Base-by-base conservation (phyloP, 2,329 filamentous ascomycete genomes). In the Pleoardoris graminearum region DNA sequence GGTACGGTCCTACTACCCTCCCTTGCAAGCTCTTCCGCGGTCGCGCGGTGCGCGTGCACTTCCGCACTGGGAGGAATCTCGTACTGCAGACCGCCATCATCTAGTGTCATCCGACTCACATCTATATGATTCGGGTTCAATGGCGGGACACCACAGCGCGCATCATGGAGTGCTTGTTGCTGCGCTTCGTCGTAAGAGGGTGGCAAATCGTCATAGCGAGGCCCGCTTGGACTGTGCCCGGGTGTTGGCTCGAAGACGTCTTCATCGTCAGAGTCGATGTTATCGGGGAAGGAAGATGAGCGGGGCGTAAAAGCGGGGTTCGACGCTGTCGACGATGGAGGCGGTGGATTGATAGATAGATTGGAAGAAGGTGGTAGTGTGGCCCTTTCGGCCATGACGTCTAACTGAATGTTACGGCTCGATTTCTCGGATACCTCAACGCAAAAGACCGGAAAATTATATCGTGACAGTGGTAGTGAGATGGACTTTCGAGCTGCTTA, bases 181-280 rank as follows among this genome's bases (percentile, higher is more conserved):
- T 67, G 65, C 5, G 70, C 71, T 51, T 74, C 66, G 37, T 71
- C 68, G 46, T 74, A 74, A 0, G 69, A 67, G 1, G 71, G 71
- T 17, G 71, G 71, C 3, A 73, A 55, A 45, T 74, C 71, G 43
- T 72, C 67, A 43, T 72, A 72, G 12, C 63, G 66, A 1, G 68
- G 68, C 10, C 70, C 69, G 19, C 57, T 57, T 5, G 67, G 68
- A 42, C 67, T 70, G 21, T 67, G 60, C 3, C 61, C 22, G 17
- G 69, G 69, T 1, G 69, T 72, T 4, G 66, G 66, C 6, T 58
- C 54, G 37, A 58, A 57, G 5, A 48, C 44, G 19, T 65, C 62
- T 17, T 62, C 66, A 0, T 71, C 68, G 30, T 70, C 67, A 8
- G 67, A 71, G 22, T 68, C 67, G 4, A 53, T 22, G 32, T 39